These are phyloP conservation scores for Cyberlindnera euphorbiiphila DNA, from an alignment of 805 yeast species.

Conservation along the genomic window DNA sequence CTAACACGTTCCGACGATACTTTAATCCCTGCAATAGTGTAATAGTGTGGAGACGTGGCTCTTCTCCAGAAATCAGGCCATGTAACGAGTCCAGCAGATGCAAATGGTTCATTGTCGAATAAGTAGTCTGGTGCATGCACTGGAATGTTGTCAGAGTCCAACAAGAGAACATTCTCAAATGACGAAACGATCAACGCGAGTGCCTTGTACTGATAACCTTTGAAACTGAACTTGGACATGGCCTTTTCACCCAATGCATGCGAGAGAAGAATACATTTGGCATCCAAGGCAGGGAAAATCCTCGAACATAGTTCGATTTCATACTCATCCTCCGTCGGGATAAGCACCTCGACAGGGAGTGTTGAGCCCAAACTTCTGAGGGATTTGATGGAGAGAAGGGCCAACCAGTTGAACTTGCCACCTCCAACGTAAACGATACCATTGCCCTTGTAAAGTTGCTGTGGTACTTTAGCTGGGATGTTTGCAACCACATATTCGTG, in stretches of 20 bases:
- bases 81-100: constrained; percentile 45
- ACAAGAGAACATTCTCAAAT: constrained; percentile 66
- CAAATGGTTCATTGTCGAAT: constrained; percentile 55
- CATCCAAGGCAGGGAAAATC: constrained; percentile 59
- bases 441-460: constrained; percentile 43
- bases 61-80: constrained; percentile 94
- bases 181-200: constrained; percentile 67
- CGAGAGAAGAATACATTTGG: constrained; percentile 59
- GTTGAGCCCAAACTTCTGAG: constrained; percentile 46
- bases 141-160: constrained; percentile 74
- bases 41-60: constrained; percentile 70
- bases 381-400: constrained; percentile 45
- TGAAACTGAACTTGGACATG: constrained; percentile 45
- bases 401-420: constrained; percentile 53
- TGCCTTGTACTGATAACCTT: constrained; percentile 64
- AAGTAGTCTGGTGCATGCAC: constrained; percentile 58
- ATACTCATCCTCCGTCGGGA: constrained; percentile 63
- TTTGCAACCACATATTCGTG: constrained; percentile 43
- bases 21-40: constrained; percentile 59
- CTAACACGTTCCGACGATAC: constrained; percentile 39
- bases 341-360: constrained; percentile 68
- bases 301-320: constrained; percentile 61
- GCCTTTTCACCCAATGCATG: constrained; percentile 58
- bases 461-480: constrained; percentile 47
- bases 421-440: constrained; percentile 68